phyloP scores from a whole-genome alignment of 2,329 filamentous ascomycete genomes.

The Grosmannia serpens region DNA sequence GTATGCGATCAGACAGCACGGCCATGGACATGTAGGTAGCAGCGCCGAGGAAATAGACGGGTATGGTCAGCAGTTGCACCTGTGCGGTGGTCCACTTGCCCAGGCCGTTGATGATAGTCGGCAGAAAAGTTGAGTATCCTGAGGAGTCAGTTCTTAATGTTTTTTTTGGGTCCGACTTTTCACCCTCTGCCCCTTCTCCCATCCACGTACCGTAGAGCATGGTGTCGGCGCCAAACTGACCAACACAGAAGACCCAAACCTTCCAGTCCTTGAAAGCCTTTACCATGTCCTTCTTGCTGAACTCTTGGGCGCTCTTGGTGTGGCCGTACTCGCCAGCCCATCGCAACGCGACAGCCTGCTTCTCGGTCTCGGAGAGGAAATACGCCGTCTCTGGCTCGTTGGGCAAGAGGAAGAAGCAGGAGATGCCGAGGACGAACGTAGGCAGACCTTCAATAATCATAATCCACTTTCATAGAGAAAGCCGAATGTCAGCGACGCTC shows the following conservation, averaged over 20 bases:
- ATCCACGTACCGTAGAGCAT: conserved; percentile 51
- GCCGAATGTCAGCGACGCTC: not conserved
- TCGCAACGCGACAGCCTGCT: conserved; percentile 33
- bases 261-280: conserved; percentile 65
- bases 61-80: conserved; percentile 67
- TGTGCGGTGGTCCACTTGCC: conserved; percentile 51
- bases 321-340: conserved; percentile 32
- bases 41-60: conserved; percentile 64
- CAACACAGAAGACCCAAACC: conserved; percentile 57
- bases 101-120: conserved; percentile 64
- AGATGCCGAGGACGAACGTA: conserved; percentile 41
- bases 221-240: conserved; percentile 62
- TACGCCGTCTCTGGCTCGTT: conserved; percentile 49
- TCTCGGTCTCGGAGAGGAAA: conserved; percentile 48
- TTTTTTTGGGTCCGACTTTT: conserved; percentile 9
- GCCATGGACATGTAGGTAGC: conserved; percentile 56
- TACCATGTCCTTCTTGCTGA: conserved; percentile 49
- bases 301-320: conserved; percentile 32
- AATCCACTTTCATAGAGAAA: conserved; percentile 24
- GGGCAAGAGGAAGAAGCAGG: conserved; percentile 45
- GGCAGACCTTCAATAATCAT: conserved; percentile 44
- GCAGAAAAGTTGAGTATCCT: conserved; percentile 67
- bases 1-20: conserved; percentile 54
- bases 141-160: not conserved
- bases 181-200: not conserved